These are phyloP conservation scores for Pyrenopolyporus hunteri DNA, from an alignment of 495 filamentous ascomycete genomes.

Conservation along the genomic window DNA sequence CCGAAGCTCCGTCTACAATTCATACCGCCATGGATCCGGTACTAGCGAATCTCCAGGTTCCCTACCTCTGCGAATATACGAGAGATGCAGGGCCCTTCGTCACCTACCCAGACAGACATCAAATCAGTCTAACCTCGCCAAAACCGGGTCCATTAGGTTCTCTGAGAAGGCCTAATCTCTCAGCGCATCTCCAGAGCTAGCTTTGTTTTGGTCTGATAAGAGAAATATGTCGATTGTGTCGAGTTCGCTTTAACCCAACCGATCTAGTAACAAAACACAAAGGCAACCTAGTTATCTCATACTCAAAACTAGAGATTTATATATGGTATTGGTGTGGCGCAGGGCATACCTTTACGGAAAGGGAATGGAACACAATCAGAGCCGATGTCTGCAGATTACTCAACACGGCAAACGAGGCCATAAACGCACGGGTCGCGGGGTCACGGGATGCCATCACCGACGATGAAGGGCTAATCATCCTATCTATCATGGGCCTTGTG, in stretches of 20 bases:
- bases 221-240: background rate
- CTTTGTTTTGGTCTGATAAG: background rate
- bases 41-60: background rate
- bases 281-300: background rate
- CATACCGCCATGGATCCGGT: background rate
- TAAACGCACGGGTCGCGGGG: background rate
- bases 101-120: background rate
- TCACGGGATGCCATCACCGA: background rate
- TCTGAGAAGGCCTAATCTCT: background rate
- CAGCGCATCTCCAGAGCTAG: background rate
- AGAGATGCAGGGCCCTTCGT: background rate
- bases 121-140: background rate
- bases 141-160: background rate
- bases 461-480: background rate
- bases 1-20: background rate
- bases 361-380: background rate
- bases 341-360: background rate
- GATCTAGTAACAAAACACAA: background rate
- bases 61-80: background rate
- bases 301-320: background rate
- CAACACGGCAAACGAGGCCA: background rate
- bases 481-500: background rate
- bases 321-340: constrained; percentile 1
- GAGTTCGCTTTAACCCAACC: background rate
- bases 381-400: background rate